Base-by-base conservation (phyloP, 306 rosid species). In the Rosa chinensis region DNA sequence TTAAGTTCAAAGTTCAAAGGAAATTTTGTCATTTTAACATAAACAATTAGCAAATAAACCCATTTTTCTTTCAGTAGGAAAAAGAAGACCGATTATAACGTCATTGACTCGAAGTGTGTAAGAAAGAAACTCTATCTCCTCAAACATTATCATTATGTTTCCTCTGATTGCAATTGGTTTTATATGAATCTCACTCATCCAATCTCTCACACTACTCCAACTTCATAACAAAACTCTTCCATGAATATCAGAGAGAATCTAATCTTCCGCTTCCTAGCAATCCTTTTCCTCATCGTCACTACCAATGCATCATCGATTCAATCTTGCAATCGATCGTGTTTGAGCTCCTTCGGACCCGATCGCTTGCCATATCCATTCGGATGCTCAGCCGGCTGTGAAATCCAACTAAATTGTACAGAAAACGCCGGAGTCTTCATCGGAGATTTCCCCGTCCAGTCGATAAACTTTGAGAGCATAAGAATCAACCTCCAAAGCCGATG, bases 351-450 rank as follows among this genome's bases (percentile, higher is more conserved):
- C 25, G 3, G 10, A 11, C 5, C 48, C 48, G 7, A 43, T 32
- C 82, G 39, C 37, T 42, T 84, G 45, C 84, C 70, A 8, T 87
- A 86, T 82, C 98, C 98, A 0, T 88, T 95, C 23, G 99, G 99
- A 8, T 93, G 91, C 89, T 93, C 98, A 53, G 73, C 85, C 84
- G 94, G 82, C 70, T 95, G 98, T 76, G 18, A 28, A 77, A 89
- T 95, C 85, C 92, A 75, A 35, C 88, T 95, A 44, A 80, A 83
- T 76, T 95, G 97, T 82, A 80, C 68, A 23, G 32, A 73, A 23
- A 35, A 23, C 69, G 83, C 81, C 37, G 35, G 42, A 80, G 47
- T 83, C 81, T 32, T 59, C 79, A 74, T 95, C 79, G 90, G 93
- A 0, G 84, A 89, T 8, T 95, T 91, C 75, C 92, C 91, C 0